phyloP scores from a whole-genome alignment of 257 asterid species.

The Ligustrum vulgare region DNA sequence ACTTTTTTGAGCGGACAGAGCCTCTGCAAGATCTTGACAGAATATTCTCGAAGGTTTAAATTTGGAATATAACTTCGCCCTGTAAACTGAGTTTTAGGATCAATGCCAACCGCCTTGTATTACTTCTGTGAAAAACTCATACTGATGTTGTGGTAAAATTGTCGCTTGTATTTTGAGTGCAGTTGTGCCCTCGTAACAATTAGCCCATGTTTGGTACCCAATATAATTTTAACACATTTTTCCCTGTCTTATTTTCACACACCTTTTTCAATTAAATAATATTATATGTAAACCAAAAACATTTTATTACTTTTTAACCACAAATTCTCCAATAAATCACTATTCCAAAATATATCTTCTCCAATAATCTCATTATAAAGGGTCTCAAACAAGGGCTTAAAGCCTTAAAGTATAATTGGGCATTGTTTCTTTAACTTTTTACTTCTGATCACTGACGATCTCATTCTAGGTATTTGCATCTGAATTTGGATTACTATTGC shows the following conservation, averaged over 20 bases:
- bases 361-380: too few relatives aligned
- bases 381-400: too few relatives aligned
- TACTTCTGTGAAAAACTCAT: background rate
- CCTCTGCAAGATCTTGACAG: conserved; percentile 91
- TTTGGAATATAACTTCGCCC: conserved; percentile 11
- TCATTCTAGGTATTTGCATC: background rate
- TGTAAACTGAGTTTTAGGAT: conserved; percentile 17
- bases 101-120: background rate
- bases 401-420: background rate
- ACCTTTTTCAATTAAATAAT: too few relatives aligned
- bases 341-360: too few relatives aligned
- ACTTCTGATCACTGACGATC: background rate
- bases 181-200: background rate
- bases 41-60: conserved; percentile 72
- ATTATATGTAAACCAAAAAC: too few relatives aligned
- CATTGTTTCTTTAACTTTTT: background rate
- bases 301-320: too few relatives aligned
- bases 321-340: too few relatives aligned
- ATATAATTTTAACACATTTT: too few relatives aligned
- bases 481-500: background rate
- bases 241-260: too few relatives aligned
- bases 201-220: too few relatives aligned
- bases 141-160: background rate
- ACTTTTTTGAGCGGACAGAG: conserved; percentile 76
- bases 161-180: background rate